Percentiles rank a stretch among this genome's conserved stretches.
These are phyloP conservation scores for Amanita thiersii DNA, from an alignment of 768 basidiomycete genomes.

Conservation along the genomic window DNA sequence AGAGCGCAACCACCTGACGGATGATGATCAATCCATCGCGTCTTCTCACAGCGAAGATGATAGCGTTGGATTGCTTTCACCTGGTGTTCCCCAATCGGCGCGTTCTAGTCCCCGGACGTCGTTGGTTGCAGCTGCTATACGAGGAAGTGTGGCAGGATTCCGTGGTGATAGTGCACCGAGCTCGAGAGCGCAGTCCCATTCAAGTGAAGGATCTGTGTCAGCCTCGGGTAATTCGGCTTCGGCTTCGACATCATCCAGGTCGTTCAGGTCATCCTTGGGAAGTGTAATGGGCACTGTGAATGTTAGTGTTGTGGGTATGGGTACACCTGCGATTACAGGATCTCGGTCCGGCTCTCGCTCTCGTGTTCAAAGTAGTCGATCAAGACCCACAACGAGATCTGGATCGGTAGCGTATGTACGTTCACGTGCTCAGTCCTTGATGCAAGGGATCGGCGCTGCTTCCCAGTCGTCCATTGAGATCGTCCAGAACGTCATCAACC, in stretches of 20 bases:
- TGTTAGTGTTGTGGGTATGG: conserved; percentile 5
- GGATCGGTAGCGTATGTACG: conserved; percentile 39
- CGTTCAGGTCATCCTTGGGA: conserved; percentile 24
- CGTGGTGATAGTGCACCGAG: conserved; percentile 18
- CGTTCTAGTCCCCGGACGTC: conserved; percentile 44
- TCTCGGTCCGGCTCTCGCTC: conserved; percentile 10
- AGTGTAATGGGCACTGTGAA: conserved; percentile 10
- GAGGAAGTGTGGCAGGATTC: not conserved
- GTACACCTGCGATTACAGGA: conserved; percentile 18
- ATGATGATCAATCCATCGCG: conserved; percentile 6
- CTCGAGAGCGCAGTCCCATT: conserved; percentile 24
- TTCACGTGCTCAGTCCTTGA: conserved; percentile 58
- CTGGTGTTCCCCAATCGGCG: conserved; percentile 16
- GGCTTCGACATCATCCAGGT: conserved; percentile 35
- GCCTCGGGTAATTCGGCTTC: conserved; percentile 18
- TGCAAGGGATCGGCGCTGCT: conserved; percentile 55
- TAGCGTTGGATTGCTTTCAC: conserved; percentile 44
- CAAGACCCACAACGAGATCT: conserved; percentile 23
- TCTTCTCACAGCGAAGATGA: conserved; percentile 11
- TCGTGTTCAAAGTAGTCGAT: conserved; percentile 24
- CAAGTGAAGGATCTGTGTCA: conserved; percentile 21
- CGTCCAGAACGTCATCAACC: conserved; percentile 29
- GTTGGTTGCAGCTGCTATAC: conserved; percentile 14
- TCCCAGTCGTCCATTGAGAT: conserved; percentile 55
- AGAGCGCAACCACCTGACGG: conserved; percentile 1